Base-by-base conservation (phyloP, 73 alveolate species). In the Halteria grandinella region DNA sequence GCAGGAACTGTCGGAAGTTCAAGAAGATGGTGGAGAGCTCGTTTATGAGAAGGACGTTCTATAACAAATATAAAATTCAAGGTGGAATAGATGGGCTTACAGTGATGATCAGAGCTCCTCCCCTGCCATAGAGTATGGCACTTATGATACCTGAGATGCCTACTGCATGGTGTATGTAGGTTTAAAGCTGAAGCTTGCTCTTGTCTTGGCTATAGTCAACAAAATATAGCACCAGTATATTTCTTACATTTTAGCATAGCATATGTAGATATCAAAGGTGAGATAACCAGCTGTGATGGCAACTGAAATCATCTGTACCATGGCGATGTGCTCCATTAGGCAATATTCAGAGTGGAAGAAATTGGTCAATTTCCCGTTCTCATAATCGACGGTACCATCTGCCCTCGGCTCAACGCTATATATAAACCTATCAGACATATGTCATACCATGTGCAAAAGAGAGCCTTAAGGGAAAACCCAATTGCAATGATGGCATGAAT, bases 21-120 rank as follows among this genome's bases (percentile, higher is more conserved):
- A 66, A 21, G 23, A 66, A 66, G 36, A 66, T 45, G 23, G 80
- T 66, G 4, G 80, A 66, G 25, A 66, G 29, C 23, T 66, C 80
- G 31, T 66, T 66, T 5, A 66, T 25, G 24, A 66, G 28, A 1
- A 66, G 36, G 21, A 47, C 66, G 47, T 66, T 47, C 80, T 66
- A 44, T 14, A 2, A n/a, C 31, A 57, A 57, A 3, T 2, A 57
- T 33, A 57, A 57, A 6, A 57, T 6, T 57, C 12, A n/a, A n/a
- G n/a, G n/a, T n/a, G n/a, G 3, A 4, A 17, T 4, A 5, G n/a
- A 12, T 12, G 5, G 18, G 6, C 5, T 11, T 66, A 66, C 80
- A 12, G 66, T 4, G 3, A 60, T 8, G 18, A 60, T 37, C 7
- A 60, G 29, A 4, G 77, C 59, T 8, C 77, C 77, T 60, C 77